Evolutionary conservation across 2,329 filamentous ascomycete species (phyloP).

Genomic region (Aaosphaeria pasadenensis): DNA sequence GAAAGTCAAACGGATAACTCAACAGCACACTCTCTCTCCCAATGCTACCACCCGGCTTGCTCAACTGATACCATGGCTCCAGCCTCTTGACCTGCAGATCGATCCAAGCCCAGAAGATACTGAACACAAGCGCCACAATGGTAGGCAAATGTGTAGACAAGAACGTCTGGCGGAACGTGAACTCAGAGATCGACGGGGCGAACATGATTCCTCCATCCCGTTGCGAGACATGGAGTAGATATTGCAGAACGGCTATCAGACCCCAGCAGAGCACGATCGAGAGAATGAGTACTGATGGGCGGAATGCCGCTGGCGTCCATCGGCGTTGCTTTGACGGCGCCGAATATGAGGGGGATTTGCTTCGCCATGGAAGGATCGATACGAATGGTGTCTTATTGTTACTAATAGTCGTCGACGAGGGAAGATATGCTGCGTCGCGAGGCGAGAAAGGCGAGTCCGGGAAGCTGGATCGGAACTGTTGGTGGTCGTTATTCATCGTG

Average conservation of each 20-base stretch:
- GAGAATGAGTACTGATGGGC: slow-evolving; percentile 8
- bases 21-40: slow-evolving; percentile 50
- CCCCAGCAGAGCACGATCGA: slow-evolving; percentile 10
- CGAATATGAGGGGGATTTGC: too few species aligned
- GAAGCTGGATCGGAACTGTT: too few species aligned
- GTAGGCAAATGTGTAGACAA: slow-evolving; percentile 51
- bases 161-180: slow-evolving; percentile 46
- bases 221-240: slow-evolving; percentile 42
- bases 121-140: slow-evolving; percentile 53
- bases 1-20: slow-evolving; percentile 53
- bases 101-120: slow-evolving; percentile 58
- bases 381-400: too few species aligned
- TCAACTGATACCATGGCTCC: slow-evolving; percentile 60
- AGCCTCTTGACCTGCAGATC: slow-evolving; percentile 59
- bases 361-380: too few species aligned
- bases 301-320: slow-evolving; percentile 21
- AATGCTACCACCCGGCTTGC: slow-evolving; percentile 42
- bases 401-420: too few species aligned
- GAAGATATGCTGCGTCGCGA: too few species aligned
- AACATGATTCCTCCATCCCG: slow-evolving; percentile 44
- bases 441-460: too few species aligned
- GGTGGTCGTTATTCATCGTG: too few species aligned
- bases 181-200: slow-evolving; percentile 27
- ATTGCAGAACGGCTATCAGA: slow-evolving; percentile 46
- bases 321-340: too few species aligned